Base-by-base conservation (phyloP, 202 grass and related monocot species). In the Brachypodium distachyon region DNA sequence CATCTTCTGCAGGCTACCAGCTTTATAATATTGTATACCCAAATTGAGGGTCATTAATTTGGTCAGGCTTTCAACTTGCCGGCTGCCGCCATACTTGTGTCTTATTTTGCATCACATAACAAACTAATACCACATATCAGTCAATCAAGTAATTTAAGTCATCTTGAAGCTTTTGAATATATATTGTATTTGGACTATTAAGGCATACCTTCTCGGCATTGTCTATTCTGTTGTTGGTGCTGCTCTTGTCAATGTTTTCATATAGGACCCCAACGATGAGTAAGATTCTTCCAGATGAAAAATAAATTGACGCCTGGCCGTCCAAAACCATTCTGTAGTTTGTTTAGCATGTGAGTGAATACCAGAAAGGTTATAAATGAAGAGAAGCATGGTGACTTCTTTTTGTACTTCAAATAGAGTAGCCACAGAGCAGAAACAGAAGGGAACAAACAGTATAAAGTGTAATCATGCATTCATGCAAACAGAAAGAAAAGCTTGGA, bases 191-290 rank as follows among this genome's bases (percentile, higher is more conserved):
- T 8, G 4, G 17, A 56, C 47, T 18, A 48, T 56, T 77, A 40
- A 48, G 28, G 33, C 37, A 41, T 33, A 62, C 53, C 7, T 65
- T 67, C 66, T 26, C 12, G 32, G 18, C 41, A 22, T 11, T 52
- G 58, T 36, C 80, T 78, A 43, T 36, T 82, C 40, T 51, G 79
- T 59, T 73, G 79, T 82, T 57, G 58, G 79, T 44, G 79, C 67
- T 57, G 49, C 73, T 21, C 67, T 73, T 78, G 52, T 73, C 73
- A 48, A 13, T 73, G 32, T 27, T n/a, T n/a, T n/a, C n/a, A n/a
- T n/a, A n/a, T n/a, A n/a, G n/a, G n/a, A n/a, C n/a, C n/a, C n/a
- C n/a, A n/a, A n/a, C n/a, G n/a, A n/a, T n/a, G n/a, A n/a, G n/a
- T n/a, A n/a, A n/a, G n/a, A n/a, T n/a, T n/a, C n/a, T n/a, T n/a